phyloP scores from a whole-genome alignment of 345 rosid species.

The Populus nigra region DNA sequence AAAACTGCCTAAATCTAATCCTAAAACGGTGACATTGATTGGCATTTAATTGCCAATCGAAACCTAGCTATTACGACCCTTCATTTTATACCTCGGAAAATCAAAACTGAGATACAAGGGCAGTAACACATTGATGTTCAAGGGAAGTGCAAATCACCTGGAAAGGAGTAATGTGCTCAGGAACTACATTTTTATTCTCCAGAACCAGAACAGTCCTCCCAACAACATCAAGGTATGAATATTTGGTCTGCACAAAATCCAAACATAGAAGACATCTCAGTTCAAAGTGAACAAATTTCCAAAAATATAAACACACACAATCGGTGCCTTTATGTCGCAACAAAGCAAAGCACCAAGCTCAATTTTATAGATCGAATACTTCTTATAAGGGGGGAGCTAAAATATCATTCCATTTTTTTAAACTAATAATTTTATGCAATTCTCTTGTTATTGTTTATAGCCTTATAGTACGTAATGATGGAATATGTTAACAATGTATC shows the following conservation, averaged over 20 bases:
- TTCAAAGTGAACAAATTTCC: background rate
- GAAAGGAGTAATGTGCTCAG: constrained; percentile 71
- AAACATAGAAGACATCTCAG: constrained; percentile 18
- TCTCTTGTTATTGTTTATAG: background rate
- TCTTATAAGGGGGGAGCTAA: background rate
- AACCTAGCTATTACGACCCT: background rate
- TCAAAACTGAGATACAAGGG: background rate
- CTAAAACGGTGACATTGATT: background rate
- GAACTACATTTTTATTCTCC: constrained; percentile 83
- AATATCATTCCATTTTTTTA: background rate
- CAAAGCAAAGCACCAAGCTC: background rate
- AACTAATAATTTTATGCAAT: background rate
- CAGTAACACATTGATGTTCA: background rate
- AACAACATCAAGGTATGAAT: constrained; percentile 92
- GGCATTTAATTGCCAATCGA: background rate
- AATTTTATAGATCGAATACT: background rate
- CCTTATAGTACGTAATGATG: background rate
- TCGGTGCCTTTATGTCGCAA: background rate
- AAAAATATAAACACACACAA: background rate
- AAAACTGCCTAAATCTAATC: background rate
- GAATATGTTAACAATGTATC: background rate
- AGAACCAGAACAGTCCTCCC: constrained; percentile 93
- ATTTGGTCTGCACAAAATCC: constrained; percentile 62
- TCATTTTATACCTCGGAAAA: background rate
- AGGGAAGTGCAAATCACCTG: constrained; percentile 53